phyloP scores from a whole-genome alignment of 441 rosid genomes.

The Adansonia grandidieri region DNA sequence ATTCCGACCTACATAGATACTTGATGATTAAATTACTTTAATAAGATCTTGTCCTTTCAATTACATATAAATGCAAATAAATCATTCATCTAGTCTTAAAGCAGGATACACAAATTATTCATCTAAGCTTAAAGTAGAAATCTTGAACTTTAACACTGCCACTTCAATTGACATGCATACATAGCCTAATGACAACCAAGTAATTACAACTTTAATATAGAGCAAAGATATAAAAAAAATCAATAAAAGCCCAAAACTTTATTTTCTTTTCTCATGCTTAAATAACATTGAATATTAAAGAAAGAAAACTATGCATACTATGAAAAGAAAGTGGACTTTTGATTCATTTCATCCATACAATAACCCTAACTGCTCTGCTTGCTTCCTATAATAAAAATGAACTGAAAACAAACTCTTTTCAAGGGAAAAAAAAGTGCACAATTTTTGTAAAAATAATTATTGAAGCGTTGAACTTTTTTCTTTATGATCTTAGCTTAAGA shows the following conservation, averaged over 20 bases:
- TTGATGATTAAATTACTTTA: neutral
- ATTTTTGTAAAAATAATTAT: neutral
- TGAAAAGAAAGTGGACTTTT: neutral
- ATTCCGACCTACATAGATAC: neutral
- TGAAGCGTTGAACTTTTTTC: neutral
- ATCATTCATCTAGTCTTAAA: too few species aligned
- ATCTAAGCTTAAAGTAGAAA: neutral
- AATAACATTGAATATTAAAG: neutral
- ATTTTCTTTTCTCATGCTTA: neutral
- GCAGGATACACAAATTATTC: neutral
- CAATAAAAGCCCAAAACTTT: neutral
- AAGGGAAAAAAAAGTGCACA: neutral
- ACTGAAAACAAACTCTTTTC: neutral
- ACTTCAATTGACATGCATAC: slow-evolving; percentile 19
- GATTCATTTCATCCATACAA: neutral
- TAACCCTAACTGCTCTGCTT: neutral
- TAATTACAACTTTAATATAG: neutral
- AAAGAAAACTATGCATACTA: slow-evolving; percentile 24
- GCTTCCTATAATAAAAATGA: neutral
- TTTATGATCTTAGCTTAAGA: slow-evolving; percentile 10
- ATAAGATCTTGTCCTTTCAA: neutral
- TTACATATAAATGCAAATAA: neutral
- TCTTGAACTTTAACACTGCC: neutral
- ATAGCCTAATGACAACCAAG: neutral
- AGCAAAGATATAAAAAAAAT: neutral